A percentile compares a stretch with the other conserved stretches of the same genome.
Evolutionary conservation across 192 early-diverging fungal genomes (phyloP).

Genomic region (Backusella westeae): DNA sequence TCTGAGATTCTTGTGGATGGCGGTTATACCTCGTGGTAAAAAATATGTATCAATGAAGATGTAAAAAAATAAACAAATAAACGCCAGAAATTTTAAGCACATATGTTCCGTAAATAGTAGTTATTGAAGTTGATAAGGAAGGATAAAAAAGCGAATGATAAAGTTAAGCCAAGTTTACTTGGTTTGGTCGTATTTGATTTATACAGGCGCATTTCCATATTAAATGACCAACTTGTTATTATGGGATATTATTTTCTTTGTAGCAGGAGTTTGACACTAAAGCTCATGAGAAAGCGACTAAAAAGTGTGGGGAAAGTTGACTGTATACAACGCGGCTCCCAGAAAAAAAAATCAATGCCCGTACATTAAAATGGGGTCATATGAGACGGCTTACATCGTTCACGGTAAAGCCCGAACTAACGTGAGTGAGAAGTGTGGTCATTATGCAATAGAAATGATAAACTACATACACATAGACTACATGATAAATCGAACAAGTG

Average conservation of each 20-base stretch:
- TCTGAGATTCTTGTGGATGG: slow-evolving; percentile 36
- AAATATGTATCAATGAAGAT: neutral
- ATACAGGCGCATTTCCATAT: neutral
- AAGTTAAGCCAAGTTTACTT: neutral
- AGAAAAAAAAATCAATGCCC: neutral
- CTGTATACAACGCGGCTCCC: neutral
- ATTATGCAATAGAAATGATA: too few species aligned
- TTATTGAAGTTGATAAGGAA: neutral
- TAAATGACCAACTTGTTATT: neutral
- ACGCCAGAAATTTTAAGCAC: neutral
- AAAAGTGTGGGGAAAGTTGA: neutral
- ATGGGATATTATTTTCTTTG: neutral
- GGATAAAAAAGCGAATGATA: neutral
- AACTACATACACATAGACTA: too few species aligned
- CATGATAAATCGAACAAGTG: too few species aligned
- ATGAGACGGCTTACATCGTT: too few species aligned
- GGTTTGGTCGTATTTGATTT: neutral
- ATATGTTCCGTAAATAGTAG: neutral
- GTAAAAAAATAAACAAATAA: neutral
- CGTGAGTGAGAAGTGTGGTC: too few species aligned
- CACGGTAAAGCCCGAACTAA: too few species aligned
- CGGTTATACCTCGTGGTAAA: slow-evolving; percentile 26
- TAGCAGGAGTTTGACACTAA: neutral
- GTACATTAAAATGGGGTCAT: too few species aligned
- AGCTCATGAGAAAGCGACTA: neutral